Evolutionary conservation across 805 yeast species (phyloP), one percentile per base, ranked within the genome.

Genomic region (Lipomyces yamadae): DNA sequence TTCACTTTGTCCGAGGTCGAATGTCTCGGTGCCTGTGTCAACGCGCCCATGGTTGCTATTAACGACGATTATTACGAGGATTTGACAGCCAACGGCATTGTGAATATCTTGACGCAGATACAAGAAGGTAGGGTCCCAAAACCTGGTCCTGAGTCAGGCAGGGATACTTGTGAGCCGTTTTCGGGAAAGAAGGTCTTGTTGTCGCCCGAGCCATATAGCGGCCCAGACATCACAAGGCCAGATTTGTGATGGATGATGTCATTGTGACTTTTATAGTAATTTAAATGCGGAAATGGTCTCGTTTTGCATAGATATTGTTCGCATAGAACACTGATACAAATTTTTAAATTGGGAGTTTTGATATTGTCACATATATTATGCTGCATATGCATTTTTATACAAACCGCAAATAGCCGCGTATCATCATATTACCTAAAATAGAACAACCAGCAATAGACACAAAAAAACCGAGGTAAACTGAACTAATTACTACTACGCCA

Each of bases 11-110:
- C 90, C 74, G 97, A 91, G 78, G 96, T 91, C 70, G 97, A 91
- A 80, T 91, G 97, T 80, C 85, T 90, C 60, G 97, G 97, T 66
- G 97, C 97, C 2, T 91, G 97, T 82, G 92, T 91, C 60, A 91
- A 91, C 78, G 97, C 90, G 6, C 97, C 97, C 62, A 91, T 91
- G 91, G 81, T 91, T 63, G 96, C 91, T 68, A 80, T 91, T 62
- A 90, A 90, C 78, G 96, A 91, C 79, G 92, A 89, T 76, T 91
- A 81, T 79, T 88, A 83, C 75, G 97, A 91, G 80, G 97, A 91
- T 78, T 83, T 91, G 78, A 88, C 93, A 45, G 82, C 87, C 32
- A 89, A 88, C 70, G 83, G 84, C 57, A 85, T 89, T 34, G 83
- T 84, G 45, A 82, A 83, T 68, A 77, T 91, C 57, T 83, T 91